phyloP scores from a whole-genome alignment of 805 yeast genomes.

The Hanseniaspora osmophila region DNA sequence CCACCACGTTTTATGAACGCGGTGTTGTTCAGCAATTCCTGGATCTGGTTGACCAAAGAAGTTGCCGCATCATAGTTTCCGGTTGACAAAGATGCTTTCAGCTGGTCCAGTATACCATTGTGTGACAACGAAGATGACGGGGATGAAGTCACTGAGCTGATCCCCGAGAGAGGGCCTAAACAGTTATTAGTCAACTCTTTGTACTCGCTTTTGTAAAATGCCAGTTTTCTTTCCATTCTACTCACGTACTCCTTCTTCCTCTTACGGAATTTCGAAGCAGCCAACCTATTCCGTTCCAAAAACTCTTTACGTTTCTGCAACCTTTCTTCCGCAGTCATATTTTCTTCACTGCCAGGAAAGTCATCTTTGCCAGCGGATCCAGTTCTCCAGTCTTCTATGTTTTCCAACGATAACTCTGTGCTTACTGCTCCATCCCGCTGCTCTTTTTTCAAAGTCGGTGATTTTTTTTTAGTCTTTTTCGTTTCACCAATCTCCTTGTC shows the following conservation, averaged over 20 bases:
- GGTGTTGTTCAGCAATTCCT: constrained; percentile 12
- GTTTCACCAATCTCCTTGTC: too few relatives aligned
- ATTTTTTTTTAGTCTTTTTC: neutral
- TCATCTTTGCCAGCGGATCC: constrained; percentile 1
- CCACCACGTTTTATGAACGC: constrained; percentile 6
- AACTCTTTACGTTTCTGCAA: constrained; percentile 52
- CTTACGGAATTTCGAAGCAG: constrained; percentile 91
- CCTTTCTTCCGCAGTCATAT: constrained; percentile 50
- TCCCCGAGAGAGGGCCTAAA: neutral
- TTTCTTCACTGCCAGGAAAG: constrained; percentile 2
- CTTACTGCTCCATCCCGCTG: neutral
- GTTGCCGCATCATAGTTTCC: constrained; percentile 13
- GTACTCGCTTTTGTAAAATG: constrained; percentile 57
- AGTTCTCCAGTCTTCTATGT: neutral
- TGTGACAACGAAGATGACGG: neutral
- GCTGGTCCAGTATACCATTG: constrained; percentile 10
- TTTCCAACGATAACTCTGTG: neutral
- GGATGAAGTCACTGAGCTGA: neutral
- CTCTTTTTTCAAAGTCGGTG: neutral
- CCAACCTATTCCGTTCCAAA: constrained; percentile 82
- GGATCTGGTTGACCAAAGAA: constrained; percentile 12
- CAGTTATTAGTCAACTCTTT: constrained; percentile 33
- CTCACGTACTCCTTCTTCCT: constrained; percentile 80
- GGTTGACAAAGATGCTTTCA: constrained; percentile 9
- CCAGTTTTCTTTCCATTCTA: constrained; percentile 68